phyloP scores from a whole-genome alignment of 805 yeast species.

The Peterozyma toletana region DNA sequence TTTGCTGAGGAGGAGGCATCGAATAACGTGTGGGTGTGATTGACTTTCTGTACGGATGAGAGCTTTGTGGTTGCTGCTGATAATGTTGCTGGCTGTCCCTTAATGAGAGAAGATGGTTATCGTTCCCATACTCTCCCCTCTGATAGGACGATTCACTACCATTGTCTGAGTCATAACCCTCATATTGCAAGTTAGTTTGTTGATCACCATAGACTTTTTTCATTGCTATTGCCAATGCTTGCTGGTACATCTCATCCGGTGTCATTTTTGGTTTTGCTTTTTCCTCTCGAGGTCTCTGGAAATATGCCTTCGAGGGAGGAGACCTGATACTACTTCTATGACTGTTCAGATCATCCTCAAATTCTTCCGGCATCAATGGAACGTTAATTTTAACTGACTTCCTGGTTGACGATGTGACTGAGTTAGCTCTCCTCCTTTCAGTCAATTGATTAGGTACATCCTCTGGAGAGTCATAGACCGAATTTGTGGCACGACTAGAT shows the following conservation, averaged over 20 bases:
- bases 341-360: background rate
- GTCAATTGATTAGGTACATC: background rate
- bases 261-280: constrained; percentile 15
- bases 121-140: background rate
- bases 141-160: constrained; percentile 8
- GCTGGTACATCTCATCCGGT: constrained; percentile 46
- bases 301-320: background rate
- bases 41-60: background rate
- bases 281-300: background rate
- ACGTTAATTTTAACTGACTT: constrained; percentile 6
- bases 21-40: background rate
- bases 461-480: background rate
- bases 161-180: constrained; percentile 1
- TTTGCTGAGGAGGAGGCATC: background rate
- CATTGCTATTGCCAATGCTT: constrained; percentile 49
- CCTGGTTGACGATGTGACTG: constrained; percentile 6
- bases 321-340: background rate
- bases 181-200: background rate
- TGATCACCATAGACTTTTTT: constrained; percentile 45
- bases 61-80: background rate
- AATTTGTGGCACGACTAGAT: background rate
- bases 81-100: background rate
- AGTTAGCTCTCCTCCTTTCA: background rate
- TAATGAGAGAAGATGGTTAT: background rate
- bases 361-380: background rate